These are phyloP conservation scores for Pichia sporocuriosa DNA, from an alignment of 805 yeast species.

Conservation along the genomic window DNA sequence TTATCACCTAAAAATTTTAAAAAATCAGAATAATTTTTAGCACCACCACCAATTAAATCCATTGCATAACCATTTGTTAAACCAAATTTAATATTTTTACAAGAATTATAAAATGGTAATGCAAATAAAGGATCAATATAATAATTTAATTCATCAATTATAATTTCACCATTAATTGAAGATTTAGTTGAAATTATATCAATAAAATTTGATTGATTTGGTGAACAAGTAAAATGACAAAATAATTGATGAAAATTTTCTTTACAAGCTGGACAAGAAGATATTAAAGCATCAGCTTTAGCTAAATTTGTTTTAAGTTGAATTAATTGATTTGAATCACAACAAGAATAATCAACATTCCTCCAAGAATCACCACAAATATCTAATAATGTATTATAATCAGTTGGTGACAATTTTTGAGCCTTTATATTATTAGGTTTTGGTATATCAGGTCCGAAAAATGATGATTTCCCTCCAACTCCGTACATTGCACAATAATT, in stretches of 20 bases:
- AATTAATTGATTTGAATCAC: conserved; percentile 56
- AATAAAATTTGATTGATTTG: conserved; percentile 70
- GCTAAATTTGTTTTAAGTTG: conserved; percentile 52
- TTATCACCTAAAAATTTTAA: conserved; percentile 90
- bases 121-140: conserved; percentile 65
- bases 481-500: conserved; percentile 54
- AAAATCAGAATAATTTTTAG: conserved; percentile 62
- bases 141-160: conserved; percentile 68
- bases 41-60: conserved; percentile 98
- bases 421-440: conserved; percentile 58
- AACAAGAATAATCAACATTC: conserved; percentile 50
- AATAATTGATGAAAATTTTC: conserved; percentile 79
- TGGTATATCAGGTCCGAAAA: conserved; percentile 77
- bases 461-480: conserved; percentile 66
- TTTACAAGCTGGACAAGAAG: conserved; percentile 91
- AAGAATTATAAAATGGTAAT: conserved; percentile 63
- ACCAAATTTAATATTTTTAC: conserved; percentile 82
- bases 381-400: conserved; percentile 39
- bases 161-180: conserved; percentile 43
- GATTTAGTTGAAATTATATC: conserved; percentile 50
- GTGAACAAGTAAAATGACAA: conserved; percentile 86
- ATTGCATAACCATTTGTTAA: conserved; percentile 95
- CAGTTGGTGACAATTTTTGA: conserved; percentile 37
- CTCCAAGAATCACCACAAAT: conserved; percentile 73
- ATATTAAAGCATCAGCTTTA: conserved; percentile 72